These are phyloP conservation scores for Penicillium maclennaniae DNA, from an alignment of 495 filamentous ascomycete species.

Conservation along the genomic window DNA sequence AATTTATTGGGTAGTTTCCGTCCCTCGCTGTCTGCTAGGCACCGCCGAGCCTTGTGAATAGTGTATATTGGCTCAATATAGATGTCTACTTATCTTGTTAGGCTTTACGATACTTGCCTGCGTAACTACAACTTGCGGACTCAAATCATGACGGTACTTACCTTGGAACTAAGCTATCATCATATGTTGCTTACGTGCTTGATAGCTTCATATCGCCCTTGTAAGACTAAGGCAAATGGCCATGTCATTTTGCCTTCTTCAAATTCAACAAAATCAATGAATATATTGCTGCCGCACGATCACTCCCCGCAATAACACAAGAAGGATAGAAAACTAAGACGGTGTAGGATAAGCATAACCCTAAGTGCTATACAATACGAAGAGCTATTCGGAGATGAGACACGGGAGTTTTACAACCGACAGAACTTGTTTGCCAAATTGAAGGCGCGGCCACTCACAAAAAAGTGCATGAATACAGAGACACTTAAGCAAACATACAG, in stretches of 20 bases:
- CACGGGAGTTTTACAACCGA: too few relatives aligned
- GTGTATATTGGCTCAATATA: conserved; percentile 8
- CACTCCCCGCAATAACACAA: conserved; percentile 6
- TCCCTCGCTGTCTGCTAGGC: conserved; percentile 2
- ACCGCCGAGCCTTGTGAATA: conserved; percentile 9
- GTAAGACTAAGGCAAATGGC: conserved; percentile 9
- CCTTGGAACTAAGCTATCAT: conserved; percentile 5
- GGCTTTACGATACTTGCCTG: conserved; percentile 11
- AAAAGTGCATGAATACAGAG: too few relatives aligned
- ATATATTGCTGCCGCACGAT: conserved; percentile 6
- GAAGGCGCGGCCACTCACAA: too few relatives aligned
- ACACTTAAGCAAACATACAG: too few relatives aligned
- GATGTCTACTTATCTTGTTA: conserved; percentile 5
- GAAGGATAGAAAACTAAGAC: not conserved
- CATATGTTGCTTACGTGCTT: conserved; percentile 4
- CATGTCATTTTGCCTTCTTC: conserved; percentile 6
- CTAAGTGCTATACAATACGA: too few relatives aligned
- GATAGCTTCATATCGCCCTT: conserved; percentile 5
- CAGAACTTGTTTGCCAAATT: too few relatives aligned
- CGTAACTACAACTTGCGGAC: conserved; percentile 7
- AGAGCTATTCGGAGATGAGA: too few relatives aligned
- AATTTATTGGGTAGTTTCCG: conserved; percentile 5
- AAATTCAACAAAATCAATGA: not conserved
- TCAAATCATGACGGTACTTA: conserved; percentile 8
- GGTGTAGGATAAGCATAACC: too few relatives aligned